Base-by-base conservation (phyloP, 1,139 yeast genomes). In the Hansenula lynferdii region DNA sequence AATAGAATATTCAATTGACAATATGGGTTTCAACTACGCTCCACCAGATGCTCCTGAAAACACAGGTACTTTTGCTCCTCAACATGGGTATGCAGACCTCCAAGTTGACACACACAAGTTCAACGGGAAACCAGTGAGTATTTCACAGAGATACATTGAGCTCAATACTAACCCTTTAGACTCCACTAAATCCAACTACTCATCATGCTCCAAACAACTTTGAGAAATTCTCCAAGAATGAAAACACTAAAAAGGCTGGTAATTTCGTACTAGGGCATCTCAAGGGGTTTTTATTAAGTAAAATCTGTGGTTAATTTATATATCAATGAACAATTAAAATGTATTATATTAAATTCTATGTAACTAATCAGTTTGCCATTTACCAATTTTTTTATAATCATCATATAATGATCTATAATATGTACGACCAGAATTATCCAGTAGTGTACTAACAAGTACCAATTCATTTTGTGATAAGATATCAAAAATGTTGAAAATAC, bases 381-480 rank as follows among this genome's bases (percentile, higher is more conserved):
- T 86, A 40, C 96, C 96, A 47, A 72, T 72, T 49, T 75, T 79
- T 57, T 76, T 77, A 62, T 87, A 92, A 45, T 83, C 87, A 7
- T 75, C 75, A 51, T 84, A 86, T 31, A 89, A 54, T 0, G 76
- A 65, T 55, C 75, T 80, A 66, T 80, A 84, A 50, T 81, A 77
- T 3, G 80, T 70, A 47, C 85, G 74, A 1, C 95, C 85, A 32
- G 85, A 74, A 20, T 67, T 59, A 51, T 90, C 97, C 53, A 90
- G 64, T n/a, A 80, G 69, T 4, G 80, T 69, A 51, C 76, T 84
- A n/a, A 83, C 72, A 31, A 78, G 60, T 39, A 71, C 74, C 41
- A 89, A 61, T 49, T 89, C 96, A 27, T 70, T 69, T 30, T 67
- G 70, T 0, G 96, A 82, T 29, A 89, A 60, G 0, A 85, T 72